Conservation (phyloP, 73 alveolate species). For the Breviolum minutum region DNA sequence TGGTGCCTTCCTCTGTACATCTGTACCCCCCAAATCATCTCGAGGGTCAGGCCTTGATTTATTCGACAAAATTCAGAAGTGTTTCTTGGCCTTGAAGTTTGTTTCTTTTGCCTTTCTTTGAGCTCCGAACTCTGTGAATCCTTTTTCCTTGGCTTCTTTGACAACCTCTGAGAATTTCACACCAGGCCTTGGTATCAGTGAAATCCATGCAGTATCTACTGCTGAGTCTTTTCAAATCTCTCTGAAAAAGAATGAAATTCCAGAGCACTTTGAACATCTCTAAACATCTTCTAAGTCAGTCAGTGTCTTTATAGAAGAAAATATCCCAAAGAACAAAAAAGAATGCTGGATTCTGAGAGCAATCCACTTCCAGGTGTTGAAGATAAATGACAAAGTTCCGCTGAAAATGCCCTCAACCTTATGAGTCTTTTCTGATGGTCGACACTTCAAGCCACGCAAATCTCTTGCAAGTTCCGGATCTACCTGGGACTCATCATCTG, state of each 20-base stretch:
- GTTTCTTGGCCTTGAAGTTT: background rate
- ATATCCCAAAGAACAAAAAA: too few relatives aligned
- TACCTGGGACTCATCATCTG: background rate
- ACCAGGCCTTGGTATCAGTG: conserved; percentile 61
- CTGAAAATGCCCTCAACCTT: conserved; percentile 93
- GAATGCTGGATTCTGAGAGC: background rate
- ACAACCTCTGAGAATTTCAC: conserved; percentile 92
- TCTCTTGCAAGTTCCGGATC: background rate
- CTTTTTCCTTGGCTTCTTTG: conserved; percentile 90
- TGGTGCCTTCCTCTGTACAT: conserved; percentile 77
- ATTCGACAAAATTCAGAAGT: background rate
- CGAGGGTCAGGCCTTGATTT: conserved; percentile 83
- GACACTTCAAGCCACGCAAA: background rate
- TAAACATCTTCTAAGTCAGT: too few relatives aligned
- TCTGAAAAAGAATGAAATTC: too few relatives aligned
- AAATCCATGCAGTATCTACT: background rate
- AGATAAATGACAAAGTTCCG: conserved; percentile 91
- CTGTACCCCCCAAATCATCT: conserved; percentile 93
- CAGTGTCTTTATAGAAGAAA: too few relatives aligned
- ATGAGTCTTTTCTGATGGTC: background rate
- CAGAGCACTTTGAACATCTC: background rate
- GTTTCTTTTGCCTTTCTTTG: too few relatives aligned
- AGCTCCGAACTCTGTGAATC: conserved; percentile 62
- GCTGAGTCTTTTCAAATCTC: too few relatives aligned
- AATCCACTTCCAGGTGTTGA: conserved; percentile 87